A percentile compares a stretch with the other conserved stretches of the same genome.
Conservation (phyloP, 2,329 filamentous ascomycete genomes). For the Colletotrichum sp. region DNA sequence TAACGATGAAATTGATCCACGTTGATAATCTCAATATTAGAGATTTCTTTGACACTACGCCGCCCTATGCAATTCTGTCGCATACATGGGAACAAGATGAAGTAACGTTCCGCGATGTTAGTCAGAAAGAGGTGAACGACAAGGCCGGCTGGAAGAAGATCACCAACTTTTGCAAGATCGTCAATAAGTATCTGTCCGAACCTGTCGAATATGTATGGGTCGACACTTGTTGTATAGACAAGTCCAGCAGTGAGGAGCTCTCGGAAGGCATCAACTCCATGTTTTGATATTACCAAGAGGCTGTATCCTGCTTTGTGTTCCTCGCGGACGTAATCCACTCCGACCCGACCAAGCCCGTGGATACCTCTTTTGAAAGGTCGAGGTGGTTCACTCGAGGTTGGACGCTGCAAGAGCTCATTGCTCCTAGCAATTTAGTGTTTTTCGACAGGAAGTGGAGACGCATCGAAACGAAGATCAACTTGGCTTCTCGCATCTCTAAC, state of each 20-base stretch:
- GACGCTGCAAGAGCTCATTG: slow-evolving; percentile 23
- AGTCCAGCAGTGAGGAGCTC: slow-evolving; percentile 6
- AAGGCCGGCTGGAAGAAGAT: background rate
- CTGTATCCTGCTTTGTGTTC: slow-evolving; percentile 9
- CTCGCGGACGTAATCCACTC: background rate
- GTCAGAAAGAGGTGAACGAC: fast-evolving
- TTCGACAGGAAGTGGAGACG: background rate
- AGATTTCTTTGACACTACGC: background rate
- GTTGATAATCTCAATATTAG: background rate
- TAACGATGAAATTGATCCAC: background rate
- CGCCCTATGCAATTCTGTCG: background rate
- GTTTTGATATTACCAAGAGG: slow-evolving; percentile 15
- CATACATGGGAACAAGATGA: background rate
- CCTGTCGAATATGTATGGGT: slow-evolving; percentile 10
- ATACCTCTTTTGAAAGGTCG: background rate
- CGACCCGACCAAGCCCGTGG: background rate
- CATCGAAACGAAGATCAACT: background rate
- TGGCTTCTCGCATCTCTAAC: background rate
- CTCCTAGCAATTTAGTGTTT: slow-evolving; percentile 10
- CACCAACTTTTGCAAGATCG: background rate
- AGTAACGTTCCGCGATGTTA: background rate
- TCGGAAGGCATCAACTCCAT: slow-evolving; percentile 19
- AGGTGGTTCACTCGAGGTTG: slow-evolving; percentile 23
- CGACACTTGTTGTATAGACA: slow-evolving; percentile 23
- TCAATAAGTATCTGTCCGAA: fast-evolving